phyloP scores from a whole-genome alignment of 768 basidiomycete genomes.

The Galerina sulciceps region DNA sequence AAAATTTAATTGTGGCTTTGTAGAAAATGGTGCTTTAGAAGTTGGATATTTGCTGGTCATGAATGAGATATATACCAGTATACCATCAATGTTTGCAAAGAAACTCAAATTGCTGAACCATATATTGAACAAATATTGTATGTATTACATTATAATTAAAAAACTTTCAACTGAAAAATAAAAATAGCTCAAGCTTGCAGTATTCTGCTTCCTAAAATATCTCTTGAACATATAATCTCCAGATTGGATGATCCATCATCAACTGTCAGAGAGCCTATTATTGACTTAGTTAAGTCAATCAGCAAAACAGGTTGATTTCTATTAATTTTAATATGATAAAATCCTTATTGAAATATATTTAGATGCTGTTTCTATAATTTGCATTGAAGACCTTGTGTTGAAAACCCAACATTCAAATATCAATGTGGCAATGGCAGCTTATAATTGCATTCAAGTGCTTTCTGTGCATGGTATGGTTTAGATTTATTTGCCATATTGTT shows the following conservation, averaged over 20 bases:
- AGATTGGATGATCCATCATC: neutral
- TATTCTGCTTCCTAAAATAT: neutral
- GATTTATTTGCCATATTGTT: too few species aligned
- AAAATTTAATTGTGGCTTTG: neutral
- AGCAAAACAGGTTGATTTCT: neutral
- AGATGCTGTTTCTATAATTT: neutral
- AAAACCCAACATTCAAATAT: neutral
- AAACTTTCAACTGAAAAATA: neutral
- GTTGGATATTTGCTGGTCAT: neutral
- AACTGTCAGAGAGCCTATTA: neutral
- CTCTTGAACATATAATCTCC: neutral
- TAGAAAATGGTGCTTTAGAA: neutral
- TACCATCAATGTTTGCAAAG: neutral
- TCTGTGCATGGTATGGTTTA: neutral
- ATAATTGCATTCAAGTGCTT: neutral
- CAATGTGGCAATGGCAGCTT: neutral
- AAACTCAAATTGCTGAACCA: neutral
- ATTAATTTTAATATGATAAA: neutral
- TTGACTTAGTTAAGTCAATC: neutral
- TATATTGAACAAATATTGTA: neutral
- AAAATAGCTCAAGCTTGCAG: neutral
- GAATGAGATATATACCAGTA: neutral
- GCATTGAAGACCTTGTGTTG: neutral
- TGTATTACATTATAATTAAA: neutral
- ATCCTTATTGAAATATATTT: neutral